Evolutionary conservation across 2,329 filamentous ascomycete genomes (phyloP).

Genomic region (Spiromastix sp.): DNA sequence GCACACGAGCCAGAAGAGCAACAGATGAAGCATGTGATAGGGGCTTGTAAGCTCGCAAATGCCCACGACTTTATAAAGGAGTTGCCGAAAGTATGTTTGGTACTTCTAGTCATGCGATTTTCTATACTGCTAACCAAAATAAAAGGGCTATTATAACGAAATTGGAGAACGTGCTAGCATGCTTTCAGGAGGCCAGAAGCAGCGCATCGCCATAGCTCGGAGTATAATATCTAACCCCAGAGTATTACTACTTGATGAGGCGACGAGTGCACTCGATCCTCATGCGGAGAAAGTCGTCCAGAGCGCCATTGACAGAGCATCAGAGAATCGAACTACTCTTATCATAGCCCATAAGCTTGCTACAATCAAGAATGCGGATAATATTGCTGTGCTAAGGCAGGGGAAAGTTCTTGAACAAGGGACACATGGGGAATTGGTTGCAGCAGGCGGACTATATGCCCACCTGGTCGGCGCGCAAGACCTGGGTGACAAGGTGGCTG

Average conservation of each 20-base stretch:
- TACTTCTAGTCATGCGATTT: not conserved
- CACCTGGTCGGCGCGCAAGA: conserved; percentile 60
- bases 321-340: conserved; percentile 71
- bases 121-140: not conserved
- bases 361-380: conserved; percentile 78
- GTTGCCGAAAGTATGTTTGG: conserved; percentile 53
- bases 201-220: conserved; percentile 78
- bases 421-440: conserved; percentile 63
- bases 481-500: conserved; percentile 9
- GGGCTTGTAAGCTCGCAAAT: conserved; percentile 74
- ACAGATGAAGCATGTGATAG: conserved; percentile 54
- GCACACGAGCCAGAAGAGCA: conserved; percentile 55
- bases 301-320: conserved; percentile 68
- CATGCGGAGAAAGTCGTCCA: conserved; percentile 81
- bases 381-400: conserved; percentile 76
- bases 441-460: conserved; percentile 58
- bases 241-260: conserved; percentile 77
- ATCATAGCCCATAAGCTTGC: conserved; percentile 80
- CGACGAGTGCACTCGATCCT: conserved; percentile 76
- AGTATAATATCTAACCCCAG: conserved; percentile 77
- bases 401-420: conserved; percentile 82
- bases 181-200: conserved; percentile 80
- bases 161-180: conserved; percentile 81
- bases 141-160: conserved; percentile 63
- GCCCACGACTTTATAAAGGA: conserved; percentile 72